phyloP scores from a whole-genome alignment of 1,139 yeast species.

The Yamadazyma epiphylla region DNA sequence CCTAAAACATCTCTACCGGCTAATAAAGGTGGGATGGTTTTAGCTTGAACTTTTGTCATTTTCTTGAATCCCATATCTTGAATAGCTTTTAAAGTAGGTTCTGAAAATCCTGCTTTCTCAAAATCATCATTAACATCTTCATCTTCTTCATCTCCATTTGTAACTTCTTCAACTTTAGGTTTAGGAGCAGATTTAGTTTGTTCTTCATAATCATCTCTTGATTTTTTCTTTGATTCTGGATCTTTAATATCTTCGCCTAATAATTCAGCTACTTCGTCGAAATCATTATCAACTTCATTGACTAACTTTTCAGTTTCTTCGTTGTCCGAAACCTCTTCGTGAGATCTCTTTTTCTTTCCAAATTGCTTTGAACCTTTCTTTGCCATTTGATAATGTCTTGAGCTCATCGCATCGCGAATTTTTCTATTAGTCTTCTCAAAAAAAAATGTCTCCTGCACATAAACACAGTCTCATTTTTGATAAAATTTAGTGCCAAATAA shows the following conservation, averaged over 20 bases:
- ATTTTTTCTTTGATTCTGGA: constrained; percentile 29
- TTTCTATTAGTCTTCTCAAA: constrained; percentile 2
- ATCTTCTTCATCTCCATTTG: constrained; percentile 27
- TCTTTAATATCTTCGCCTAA: constrained; percentile 43
- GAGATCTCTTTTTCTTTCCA: constrained; percentile 7
- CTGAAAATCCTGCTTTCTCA: constrained; percentile 59
- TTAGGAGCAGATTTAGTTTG: constrained; percentile 6
- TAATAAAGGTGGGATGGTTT: constrained; percentile 89
- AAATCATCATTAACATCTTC: constrained; percentile 35
- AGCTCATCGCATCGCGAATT: constrained; percentile 24
- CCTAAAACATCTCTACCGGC: constrained; percentile 96
- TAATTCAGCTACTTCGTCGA: constrained; percentile 52
- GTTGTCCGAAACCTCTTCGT: constrained; percentile 20
- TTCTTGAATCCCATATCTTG: constrained; percentile 80
- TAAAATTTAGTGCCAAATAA: too few relatives aligned
- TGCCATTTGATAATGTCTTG: constrained; percentile 10
- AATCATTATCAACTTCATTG: constrained; percentile 48
- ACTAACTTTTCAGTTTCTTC: constrained; percentile 46
- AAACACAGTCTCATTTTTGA: constrained; percentile 1
- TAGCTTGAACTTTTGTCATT: constrained; percentile 92
- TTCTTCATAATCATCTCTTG: constrained; percentile 13
- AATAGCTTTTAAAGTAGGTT: constrained; percentile 76
- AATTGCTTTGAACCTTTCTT: constrained; percentile 10
- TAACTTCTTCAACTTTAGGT: constrained; percentile 15
- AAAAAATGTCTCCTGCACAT: constrained; percentile 4